phyloP scores from a whole-genome alignment of 163 green algal species.

The Volvox carteri region DNA sequence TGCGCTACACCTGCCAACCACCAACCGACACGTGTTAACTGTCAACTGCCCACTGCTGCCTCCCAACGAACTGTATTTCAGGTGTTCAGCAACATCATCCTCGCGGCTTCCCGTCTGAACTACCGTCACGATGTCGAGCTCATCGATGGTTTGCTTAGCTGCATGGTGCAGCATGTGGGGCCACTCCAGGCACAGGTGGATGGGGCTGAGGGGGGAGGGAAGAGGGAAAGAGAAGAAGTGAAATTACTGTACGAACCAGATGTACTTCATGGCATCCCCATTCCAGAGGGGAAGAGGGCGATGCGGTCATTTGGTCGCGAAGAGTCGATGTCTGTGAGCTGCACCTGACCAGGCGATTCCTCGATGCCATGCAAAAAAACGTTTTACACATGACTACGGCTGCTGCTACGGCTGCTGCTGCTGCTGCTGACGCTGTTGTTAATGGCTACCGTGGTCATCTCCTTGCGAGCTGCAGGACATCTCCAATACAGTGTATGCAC shows the following conservation, averaged over 20 bases:
- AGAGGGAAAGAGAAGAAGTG: no score
- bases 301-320: not conserved
- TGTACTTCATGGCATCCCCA: not conserved
- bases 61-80: not conserved
- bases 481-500: slow-evolving; percentile 9
- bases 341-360: not conserved
- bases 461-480: slow-evolving; percentile 12
- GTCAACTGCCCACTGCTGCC: no score
- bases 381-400: not conserved
- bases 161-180: not conserved
- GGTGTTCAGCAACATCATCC: not conserved
- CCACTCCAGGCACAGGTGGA: slow-evolving; percentile 20
- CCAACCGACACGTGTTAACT: no score
- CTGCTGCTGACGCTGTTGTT: no score
- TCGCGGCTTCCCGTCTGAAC: not conserved
- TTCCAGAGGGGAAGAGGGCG: not conserved
- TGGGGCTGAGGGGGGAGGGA: not conserved
- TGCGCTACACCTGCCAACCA: no score
- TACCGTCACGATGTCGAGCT: not conserved
- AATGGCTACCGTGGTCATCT: no score
- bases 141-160: not conserved
- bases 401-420: not conserved
- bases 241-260: not conserved
- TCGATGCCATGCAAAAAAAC: not conserved
- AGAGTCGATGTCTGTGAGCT: not conserved